phyloP scores from a whole-genome alignment of 1,284 basidiomycete genomes.

The Phellinidium pouzarii region DNA sequence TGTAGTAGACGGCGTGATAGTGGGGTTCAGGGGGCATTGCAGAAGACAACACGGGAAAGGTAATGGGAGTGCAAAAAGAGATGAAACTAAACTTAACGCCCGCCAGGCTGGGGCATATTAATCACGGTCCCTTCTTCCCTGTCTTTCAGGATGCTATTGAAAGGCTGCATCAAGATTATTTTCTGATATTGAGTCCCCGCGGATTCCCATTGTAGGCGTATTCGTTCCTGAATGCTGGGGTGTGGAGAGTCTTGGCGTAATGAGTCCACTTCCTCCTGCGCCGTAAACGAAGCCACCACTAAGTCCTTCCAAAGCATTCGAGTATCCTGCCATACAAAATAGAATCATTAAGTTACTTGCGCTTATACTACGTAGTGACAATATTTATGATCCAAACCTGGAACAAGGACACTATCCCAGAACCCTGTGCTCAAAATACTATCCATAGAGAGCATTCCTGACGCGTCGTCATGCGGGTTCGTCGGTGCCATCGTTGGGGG shows the following conservation, averaged over 20 bases:
- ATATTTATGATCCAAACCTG: conserved; percentile 44
- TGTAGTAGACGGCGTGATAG: neutral
- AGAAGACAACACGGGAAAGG: neutral
- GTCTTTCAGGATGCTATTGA: conserved; percentile 9
- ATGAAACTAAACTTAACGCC: neutral
- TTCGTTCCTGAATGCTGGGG: conserved; percentile 32
- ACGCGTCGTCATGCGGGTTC: conserved; percentile 37
- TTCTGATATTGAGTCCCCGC: conserved; percentile 14
- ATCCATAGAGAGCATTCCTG: conserved; percentile 65
- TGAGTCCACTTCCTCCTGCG: conserved; percentile 67
- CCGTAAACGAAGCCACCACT: conserved; percentile 80
- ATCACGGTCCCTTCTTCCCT: conserved; percentile 9
- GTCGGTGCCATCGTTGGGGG: conserved; percentile 70
- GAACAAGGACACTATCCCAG: conserved; percentile 80
- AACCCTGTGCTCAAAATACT: conserved; percentile 70
- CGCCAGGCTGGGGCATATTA: neutral
- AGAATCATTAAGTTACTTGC: conserved; percentile 11
- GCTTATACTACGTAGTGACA: conserved; percentile 1
- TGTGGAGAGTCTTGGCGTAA: conserved; percentile 43
- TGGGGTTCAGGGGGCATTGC: neutral
- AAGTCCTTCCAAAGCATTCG: conserved; percentile 68
- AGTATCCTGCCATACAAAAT: conserved; percentile 49
- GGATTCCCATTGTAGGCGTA: conserved; percentile 25
- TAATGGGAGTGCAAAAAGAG: neutral
- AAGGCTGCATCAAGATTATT: conserved; percentile 16